phyloP scores from a whole-genome alignment of 225 moss, liverwort and hornwort species.

The Lunularia cruciata region DNA sequence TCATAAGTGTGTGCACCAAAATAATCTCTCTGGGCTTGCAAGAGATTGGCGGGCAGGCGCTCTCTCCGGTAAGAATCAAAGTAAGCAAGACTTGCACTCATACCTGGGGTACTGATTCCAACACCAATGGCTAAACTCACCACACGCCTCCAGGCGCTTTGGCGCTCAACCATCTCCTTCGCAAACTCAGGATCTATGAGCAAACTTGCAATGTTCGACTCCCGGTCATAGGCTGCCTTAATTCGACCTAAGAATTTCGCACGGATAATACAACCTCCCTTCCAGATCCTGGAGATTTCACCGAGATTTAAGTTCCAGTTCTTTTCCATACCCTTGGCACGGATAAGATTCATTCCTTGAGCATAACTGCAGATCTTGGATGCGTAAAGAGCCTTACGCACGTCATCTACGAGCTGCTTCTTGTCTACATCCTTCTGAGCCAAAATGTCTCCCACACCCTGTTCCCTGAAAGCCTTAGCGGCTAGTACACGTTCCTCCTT shows the following conservation, averaged over 20 bases:
- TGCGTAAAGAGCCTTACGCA: slow-evolving; percentile 83
- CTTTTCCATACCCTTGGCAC: slow-evolving; percentile 78
- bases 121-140: slow-evolving; percentile 68
- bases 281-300: slow-evolving; percentile 90
- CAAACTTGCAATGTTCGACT: slow-evolving; percentile 74
- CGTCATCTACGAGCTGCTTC: slow-evolving; percentile 77
- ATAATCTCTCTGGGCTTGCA: slow-evolving; percentile 82
- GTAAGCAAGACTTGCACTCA: slow-evolving; percentile 85
- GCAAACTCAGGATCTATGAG: slow-evolving; percentile 90
- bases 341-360: slow-evolving; percentile 86
- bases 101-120: slow-evolving; percentile 86
- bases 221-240: slow-evolving; percentile 73
- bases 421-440: slow-evolving; percentile 51
- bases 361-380: slow-evolving; percentile 92
- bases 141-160: slow-evolving; percentile 80
- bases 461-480: slow-evolving; percentile 48
- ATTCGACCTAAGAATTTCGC: slow-evolving; percentile 85
- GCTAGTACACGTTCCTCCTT: slow-evolving; percentile 76
- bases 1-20: slow-evolving; percentile 88
- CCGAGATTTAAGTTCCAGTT: slow-evolving; percentile 77
- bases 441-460: slow-evolving; percentile 62
- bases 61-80: slow-evolving; percentile 80
- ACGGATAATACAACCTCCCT: slow-evolving; percentile 92
- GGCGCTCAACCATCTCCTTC: slow-evolving; percentile 87
- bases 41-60: slow-evolving; percentile 81